Evolutionary conservation across 495 filamentous ascomycete genomes (phyloP), one percentile per base, ranked within the genome.

Genomic region (Penicillium simplicissimum): DNA sequence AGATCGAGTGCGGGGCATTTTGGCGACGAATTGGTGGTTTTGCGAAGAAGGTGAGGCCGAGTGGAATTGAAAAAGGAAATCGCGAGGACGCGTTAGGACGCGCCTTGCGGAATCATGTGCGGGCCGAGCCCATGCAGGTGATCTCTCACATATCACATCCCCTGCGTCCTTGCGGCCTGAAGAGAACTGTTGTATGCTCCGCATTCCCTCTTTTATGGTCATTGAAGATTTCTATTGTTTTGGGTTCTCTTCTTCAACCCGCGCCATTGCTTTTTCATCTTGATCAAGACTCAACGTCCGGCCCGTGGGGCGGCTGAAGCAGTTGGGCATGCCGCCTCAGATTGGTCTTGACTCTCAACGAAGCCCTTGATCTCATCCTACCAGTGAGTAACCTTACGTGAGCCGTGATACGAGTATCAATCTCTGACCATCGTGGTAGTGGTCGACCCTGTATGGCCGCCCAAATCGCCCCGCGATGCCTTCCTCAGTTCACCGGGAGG

Each of bases 401-500:
- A 10, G 21, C 36, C 21, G 4, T 49, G 11, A 7, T 23, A 21
- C 8, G 15, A 37, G 15, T 53, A 52, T 13, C 57, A 52, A 43
- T 65, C 36, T 3, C 19, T 40, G 28, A 35, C 9, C 8, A 45
- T 28, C 40, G 19, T 9, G 51, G 2, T 28, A 77, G 75, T 80
- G 79, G 75, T 69, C 37, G 83, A 86, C 63, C 75, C 78, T 61
- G 84, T 86, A 74, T 97, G 93, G 93, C 93, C 93, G 43, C 93
- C 93, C 14, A 83, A 88, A 71, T 96, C 92, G 15, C 93, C 93
- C 52, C 87, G 90, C 72, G 90, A 93, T 57, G 93, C 85, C 33
- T 84, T 97, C 4, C 76, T 96, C 25, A 90, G 87, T 73, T 94
- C 91, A 6, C 93, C 93, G 0, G 82, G 84, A 56, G 93, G 92